Percentiles rank a stretch among this genome's conserved stretches.
Evolutionary conservation across 1,284 basidiomycete genomes (phyloP).

Genomic region (Ustilago curta): DNA sequence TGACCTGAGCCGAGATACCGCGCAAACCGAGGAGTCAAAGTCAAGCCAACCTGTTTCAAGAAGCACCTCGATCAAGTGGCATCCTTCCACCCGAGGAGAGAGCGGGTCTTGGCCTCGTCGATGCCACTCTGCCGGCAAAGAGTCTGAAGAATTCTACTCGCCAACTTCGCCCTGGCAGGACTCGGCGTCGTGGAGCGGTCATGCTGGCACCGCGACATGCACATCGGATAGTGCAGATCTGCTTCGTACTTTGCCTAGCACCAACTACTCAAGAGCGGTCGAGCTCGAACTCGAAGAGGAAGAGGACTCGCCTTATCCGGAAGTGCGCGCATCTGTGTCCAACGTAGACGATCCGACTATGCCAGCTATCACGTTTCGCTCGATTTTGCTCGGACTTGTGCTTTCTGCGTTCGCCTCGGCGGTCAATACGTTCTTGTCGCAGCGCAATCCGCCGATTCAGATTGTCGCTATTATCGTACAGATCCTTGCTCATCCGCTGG

Average conservation of each 20-base stretch:
- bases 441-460: conserved; percentile 59
- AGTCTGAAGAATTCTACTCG: conserved; percentile 11
- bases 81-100: conserved; percentile 28
- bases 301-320: conserved; percentile 62
- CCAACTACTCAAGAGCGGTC: conserved; percentile 20
- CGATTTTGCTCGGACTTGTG: conserved; percentile 54
- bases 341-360: conserved; percentile 63
- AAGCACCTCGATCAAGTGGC: conserved; percentile 44
- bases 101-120: conserved; percentile 4
- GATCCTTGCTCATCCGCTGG: conserved; percentile 57
- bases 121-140: conserved; percentile 12
- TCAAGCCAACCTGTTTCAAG: conserved; percentile 8
- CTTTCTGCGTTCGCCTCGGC: conserved; percentile 54
- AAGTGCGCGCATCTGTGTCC: conserved; percentile 63
- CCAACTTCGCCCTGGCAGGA: conserved; percentile 16
- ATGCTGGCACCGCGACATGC: background rate
- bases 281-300: conserved; percentile 51
- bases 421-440: conserved; percentile 59
- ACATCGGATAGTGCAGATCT: conserved; percentile 35
- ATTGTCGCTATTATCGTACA: conserved; percentile 57
- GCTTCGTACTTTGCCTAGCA: conserved; percentile 13
- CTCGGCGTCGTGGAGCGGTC: conserved; percentile 8
- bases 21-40: background rate
- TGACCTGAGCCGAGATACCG: too few species aligned
- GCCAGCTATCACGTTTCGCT: conserved; percentile 62